Evolutionary conservation across 2,329 filamentous ascomycete genomes (phyloP), one percentile per base, ranked within the genome.

Genomic region (Diaporthe sp.): DNA sequence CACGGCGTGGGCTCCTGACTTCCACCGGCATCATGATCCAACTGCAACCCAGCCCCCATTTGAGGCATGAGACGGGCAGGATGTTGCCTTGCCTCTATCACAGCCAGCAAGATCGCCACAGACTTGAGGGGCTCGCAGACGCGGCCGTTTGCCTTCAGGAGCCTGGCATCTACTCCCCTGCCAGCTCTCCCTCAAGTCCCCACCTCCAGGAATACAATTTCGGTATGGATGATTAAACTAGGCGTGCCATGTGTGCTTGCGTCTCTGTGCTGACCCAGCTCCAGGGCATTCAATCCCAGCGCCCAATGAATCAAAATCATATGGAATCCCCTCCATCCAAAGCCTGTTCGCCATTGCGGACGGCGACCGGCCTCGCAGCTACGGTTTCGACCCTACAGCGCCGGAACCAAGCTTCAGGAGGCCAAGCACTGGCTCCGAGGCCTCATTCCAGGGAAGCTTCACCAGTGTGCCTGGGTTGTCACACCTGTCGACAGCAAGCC

Each of bases 11-110:
- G 39, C 53, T 55, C 50, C 61, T 59, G 22, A 68, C 42, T 10
- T 32, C 25, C 7, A 71, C 35, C 39, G 15, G 25, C 25, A 75
- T 59, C 47, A 75, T 74, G 72, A 71, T 74, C 35, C 68, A 74
- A 55, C 47, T 47, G 19, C 59, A 63, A 50, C 35, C 19, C 27
- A 53, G 55, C 25, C 50, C 25, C 32, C 44, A 50, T 4, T 30
- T 51, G 13, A 69, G 27, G 55, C 69, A 69, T 19, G 59, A 71
- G 17, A 27, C 37, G 3, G 37, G 50, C 61, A 71, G 55, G n/a
- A 44, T n/a, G 44, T 37, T 74, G 32, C 66, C 68, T 42, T 51
- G 59, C 37, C 68, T 65, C 15, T 44, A 25, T 39, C 61, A 71
- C 35, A 63, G 30, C 44, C 65, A 55, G 15, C 70, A 71, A 30